Evolutionary conservation across 257 asterid species (phyloP).

Genomic region (Solanum peruvianum): DNA sequence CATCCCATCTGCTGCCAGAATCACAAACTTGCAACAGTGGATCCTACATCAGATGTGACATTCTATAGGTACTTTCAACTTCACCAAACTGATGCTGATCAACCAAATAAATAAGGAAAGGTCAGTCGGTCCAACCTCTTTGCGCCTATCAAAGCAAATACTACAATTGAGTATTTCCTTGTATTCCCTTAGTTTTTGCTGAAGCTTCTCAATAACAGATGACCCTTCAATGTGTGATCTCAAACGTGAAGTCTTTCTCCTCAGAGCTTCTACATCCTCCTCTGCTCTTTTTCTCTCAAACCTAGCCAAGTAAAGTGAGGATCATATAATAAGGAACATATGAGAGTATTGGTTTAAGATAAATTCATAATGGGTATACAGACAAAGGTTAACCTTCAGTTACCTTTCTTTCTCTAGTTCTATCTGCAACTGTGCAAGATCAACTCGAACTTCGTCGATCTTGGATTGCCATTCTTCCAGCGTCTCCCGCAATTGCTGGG

Average conservation of each 20-base stretch:
- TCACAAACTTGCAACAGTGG: not conserved
- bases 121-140: constrained; percentile 51
- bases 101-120: not conserved
- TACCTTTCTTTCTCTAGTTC: constrained; percentile 90
- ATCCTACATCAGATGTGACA: not conserved
- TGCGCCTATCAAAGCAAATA: constrained; percentile 81
- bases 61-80: not conserved
- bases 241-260: constrained; percentile 51
- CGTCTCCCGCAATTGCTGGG: constrained; percentile 36
- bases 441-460: constrained; percentile 47
- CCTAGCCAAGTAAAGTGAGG: constrained; percentile 22
- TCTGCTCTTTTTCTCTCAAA: constrained; percentile 80
- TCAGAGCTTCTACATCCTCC: constrained; percentile 63
- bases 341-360: not conserved
- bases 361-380: not conserved
- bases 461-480: constrained; percentile 67
- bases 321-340: not conserved
- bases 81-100: not conserved
- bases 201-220: constrained; percentile 62
- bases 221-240: constrained; percentile 54
- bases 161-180: constrained; percentile 82
- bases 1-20: not conserved
- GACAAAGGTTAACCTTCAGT: not conserved
- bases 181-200: constrained; percentile 73
- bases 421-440: constrained; percentile 69